Evolutionary conservation across 768 basidiomycete species (phyloP), one percentile per base, ranked within the genome.

Genomic region (Kondoa malvinella): DNA sequence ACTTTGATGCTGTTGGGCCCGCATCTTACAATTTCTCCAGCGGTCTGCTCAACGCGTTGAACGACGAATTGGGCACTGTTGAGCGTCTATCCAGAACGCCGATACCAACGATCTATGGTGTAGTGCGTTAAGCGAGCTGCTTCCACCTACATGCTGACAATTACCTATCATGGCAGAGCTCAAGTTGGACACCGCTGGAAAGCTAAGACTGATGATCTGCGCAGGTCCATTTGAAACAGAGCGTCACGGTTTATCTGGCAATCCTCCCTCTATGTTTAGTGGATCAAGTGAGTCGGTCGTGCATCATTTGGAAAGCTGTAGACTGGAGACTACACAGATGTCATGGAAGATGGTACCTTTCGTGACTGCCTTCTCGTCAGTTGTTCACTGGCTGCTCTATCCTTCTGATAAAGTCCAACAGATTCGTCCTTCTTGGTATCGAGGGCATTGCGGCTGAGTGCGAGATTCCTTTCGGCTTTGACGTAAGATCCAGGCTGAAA

Each of bases 361-460:
- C 29, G 85, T 89, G 25, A 90, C 89, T 26, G 83, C 87, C 16
- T 74, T 73, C 75, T 64, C 69, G 61, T 69, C 34, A 56, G 29
- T 26, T 26, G 30, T 25, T 66, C 21, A 8, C 4, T 17, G 25
- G 14, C 21, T 30, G 57, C 65, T 30, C 14, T 29, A 3, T 57
- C 2, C 30, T 40, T 21, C 68, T 70, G 68, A 65, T 71, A 26
- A 74, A 73, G 2, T 57, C 74, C 33, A 86, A 92, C 31, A 85
- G 89, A 4, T 91, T 92, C 79, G 92, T 88, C 0, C 82, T 95
- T 65, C 91, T 92, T 83, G 90, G 91, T 21, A 88, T 96, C 32
- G 71, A 74, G 80, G 91, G 90, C 2, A 96, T 95, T 71, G 92
- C 92, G 0, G 87, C 92, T 69, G 86, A 90, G 77, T 90, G 94